Percentiles rank a stretch among this genome's conserved stretches.
phyloP scores from a whole-genome alignment of 129 eudicot species.

The Helichrysum umbraculigerum region DNA sequence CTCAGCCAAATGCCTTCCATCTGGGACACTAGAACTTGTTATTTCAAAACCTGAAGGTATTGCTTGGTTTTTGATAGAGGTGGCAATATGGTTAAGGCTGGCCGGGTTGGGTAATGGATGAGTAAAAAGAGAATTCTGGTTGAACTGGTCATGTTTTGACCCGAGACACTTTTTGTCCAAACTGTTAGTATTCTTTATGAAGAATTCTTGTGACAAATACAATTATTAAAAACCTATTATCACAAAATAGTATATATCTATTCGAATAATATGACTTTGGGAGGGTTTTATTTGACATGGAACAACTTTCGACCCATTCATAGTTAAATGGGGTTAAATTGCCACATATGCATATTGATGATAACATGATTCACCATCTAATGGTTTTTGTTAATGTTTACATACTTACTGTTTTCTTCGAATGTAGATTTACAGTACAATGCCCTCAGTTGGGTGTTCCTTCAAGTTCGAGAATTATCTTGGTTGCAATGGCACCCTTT shows the following conservation, averaged over 20 bases:
- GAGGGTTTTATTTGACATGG: neutral
- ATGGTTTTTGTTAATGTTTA: neutral
- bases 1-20: slow-evolving; percentile 72
- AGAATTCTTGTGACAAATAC: no score
- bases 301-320: neutral
- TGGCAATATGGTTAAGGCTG: neutral
- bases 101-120: neutral
- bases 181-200: neutral
- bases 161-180: neutral
- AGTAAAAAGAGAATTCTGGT: neutral
- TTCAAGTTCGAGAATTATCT: slow-evolving; percentile 73
- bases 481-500: slow-evolving; percentile 96
- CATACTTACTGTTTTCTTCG: neutral
- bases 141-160: neutral
- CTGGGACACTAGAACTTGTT: slow-evolving; percentile 75
- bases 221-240: no score
- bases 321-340: neutral
- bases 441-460: slow-evolving; percentile 75
- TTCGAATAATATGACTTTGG: neutral
- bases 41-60: slow-evolving; percentile 84
- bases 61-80: neutral
- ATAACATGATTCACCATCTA: neutral
- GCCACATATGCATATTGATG: neutral
- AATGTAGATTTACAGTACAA: slow-evolving; percentile 65
- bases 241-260: neutral